Percentiles rank a stretch among this genome's conserved stretches.
phyloP scores from a whole-genome alignment of 805 yeast genomes.

The Brettanomyces anomalus region DNA sequence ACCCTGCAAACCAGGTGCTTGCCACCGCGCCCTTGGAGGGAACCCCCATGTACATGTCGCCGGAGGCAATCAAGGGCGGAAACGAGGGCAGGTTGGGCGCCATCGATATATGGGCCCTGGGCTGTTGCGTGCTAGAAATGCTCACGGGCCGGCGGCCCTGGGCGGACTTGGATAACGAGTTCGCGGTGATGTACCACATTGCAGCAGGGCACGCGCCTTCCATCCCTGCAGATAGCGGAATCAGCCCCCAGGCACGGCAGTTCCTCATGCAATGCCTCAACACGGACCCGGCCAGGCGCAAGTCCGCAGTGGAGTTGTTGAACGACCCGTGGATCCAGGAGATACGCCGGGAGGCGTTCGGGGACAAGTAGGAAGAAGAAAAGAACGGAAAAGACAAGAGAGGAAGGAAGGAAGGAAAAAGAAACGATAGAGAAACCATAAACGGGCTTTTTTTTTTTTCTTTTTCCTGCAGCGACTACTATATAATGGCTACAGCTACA shows the following conservation, averaged over 20 bases:
- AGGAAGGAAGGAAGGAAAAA: neutral
- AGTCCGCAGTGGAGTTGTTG: conserved; percentile 75
- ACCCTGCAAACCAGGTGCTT: too few relatives aligned
- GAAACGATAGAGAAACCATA: too few relatives aligned
- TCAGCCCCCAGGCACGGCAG: conserved; percentile 61
- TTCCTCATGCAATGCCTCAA: conserved; percentile 72
- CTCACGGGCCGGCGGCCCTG: conserved; percentile 94
- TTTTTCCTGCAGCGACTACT: too few relatives aligned
- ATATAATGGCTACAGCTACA: too few relatives aligned
- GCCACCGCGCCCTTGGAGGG: conserved; percentile 52
- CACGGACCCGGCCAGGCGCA: conserved; percentile 72
- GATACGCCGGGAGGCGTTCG: conserved; percentile 63
- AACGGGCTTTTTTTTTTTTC: too few relatives aligned
- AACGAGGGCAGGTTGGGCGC: conserved; percentile 52
- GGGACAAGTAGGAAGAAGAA: conserved; percentile 20
- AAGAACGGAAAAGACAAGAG: neutral
- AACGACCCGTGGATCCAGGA: conserved; percentile 85
- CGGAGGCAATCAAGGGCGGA: conserved; percentile 85
- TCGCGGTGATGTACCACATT: conserved; percentile 98
- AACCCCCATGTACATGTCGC: conserved; percentile 99
- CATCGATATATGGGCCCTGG: conserved; percentile 91
- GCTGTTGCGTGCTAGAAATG: conserved; percentile 95
- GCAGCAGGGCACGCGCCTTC: conserved; percentile 92
- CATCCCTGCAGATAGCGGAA: conserved; percentile 69
- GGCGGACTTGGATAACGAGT: conserved; percentile 93